Percentiles rank a stretch among this genome's conserved stretches.
Conservation (phyloP, 257 asterid genomes). For the Solanum chiquidenum region DNA sequence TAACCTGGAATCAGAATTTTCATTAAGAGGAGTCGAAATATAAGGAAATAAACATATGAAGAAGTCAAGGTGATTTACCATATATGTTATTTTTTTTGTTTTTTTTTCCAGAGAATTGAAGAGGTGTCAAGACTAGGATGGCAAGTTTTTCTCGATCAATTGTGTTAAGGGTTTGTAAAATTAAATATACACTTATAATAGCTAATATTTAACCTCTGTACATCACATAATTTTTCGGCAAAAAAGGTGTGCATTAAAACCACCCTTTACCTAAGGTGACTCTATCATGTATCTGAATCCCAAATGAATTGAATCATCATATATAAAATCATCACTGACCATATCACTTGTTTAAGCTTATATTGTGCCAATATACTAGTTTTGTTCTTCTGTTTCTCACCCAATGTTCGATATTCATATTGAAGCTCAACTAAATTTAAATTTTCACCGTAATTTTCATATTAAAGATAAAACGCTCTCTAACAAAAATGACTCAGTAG, state of each 20-base stretch:
- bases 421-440: not conserved
- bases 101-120: not conserved
- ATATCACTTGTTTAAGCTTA: not conserved
- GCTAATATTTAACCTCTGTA: not conserved
- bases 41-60: not conserved
- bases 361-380: not conserved
- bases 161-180: not conserved
- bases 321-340: not conserved
- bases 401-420: not conserved
- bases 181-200: not conserved
- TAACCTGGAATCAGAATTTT: not conserved
- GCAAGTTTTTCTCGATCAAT: not conserved
- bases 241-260: not conserved
- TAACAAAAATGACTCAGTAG: not conserved
- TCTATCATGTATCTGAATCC: not conserved
- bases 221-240: not conserved
- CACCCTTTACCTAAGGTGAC: not conserved
- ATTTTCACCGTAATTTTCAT: not conserved
- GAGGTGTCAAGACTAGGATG: not conserved
- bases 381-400: not conserved
- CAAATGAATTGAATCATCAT: not conserved
- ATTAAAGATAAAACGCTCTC: accelerated
- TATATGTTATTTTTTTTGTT: not conserved
- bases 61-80: not conserved
- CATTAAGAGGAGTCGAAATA: not conserved